Percentiles rank a stretch among this genome's conserved stretches.
phyloP scores from a whole-genome alignment of 2,329 filamentous ascomycete genomes.

The Apiospora saccharicola region DNA sequence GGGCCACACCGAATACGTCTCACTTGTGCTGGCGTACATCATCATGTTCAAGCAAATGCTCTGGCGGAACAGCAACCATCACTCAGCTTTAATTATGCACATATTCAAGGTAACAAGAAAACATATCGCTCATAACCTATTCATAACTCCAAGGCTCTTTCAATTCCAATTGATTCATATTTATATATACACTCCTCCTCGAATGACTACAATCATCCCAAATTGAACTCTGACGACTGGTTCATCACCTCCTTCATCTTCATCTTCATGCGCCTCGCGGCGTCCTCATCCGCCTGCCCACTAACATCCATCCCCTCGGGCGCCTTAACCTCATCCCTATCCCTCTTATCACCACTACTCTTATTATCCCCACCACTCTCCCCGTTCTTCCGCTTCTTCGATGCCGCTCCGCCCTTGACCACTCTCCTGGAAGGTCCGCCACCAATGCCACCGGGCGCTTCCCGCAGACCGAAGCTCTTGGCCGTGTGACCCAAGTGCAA shows the following conservation, averaged over 20 bases:
- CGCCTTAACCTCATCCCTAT: slow-evolving; percentile 32
- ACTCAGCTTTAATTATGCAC: too few species aligned
- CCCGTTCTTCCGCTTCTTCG: slow-evolving; percentile 43
- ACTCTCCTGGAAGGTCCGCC: slow-evolving; percentile 58
- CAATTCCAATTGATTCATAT: background rate
- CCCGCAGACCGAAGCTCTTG: slow-evolving; percentile 90
- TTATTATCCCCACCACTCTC: slow-evolving; percentile 43
- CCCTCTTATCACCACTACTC: slow-evolving; percentile 40
- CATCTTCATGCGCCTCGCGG: slow-evolving; percentile 69
- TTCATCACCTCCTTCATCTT: slow-evolving; percentile 65
- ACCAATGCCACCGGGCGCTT: slow-evolving; percentile 85
- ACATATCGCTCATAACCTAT: background rate
- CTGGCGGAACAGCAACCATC: background rate
- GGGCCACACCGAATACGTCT: too few species aligned
- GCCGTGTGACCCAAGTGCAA: slow-evolving; percentile 92
- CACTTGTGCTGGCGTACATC: too few species aligned
- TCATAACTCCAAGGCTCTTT: background rate
- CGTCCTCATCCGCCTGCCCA: slow-evolving; percentile 61
- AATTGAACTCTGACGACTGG: slow-evolving; percentile 71
- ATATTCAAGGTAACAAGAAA: background rate
- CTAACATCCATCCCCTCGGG: slow-evolving; percentile 43
- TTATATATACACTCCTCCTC: background rate
- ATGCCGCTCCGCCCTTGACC: slow-evolving; percentile 42
- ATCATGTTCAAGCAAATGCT: background rate
- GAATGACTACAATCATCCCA: slow-evolving; percentile 55